phyloP scores from a whole-genome alignment of 768 basidiomycete genomes.

The Kwoniella newhampshirensis region DNA sequence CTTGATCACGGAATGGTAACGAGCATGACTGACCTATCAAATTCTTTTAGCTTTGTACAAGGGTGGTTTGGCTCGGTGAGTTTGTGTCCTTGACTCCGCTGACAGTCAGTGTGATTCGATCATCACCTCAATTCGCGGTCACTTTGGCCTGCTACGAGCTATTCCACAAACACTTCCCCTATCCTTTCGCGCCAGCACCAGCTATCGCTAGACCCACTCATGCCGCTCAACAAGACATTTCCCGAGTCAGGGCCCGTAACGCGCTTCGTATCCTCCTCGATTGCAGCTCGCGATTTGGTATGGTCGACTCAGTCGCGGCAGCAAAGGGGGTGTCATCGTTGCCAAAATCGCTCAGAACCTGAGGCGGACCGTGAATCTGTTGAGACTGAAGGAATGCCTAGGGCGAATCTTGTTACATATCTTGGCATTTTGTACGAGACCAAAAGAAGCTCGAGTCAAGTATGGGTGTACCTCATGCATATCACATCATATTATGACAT shows the following conservation, averaged over 20 bases:
- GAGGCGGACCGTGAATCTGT: no score
- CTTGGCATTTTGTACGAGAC: no score
- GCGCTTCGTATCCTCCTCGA: conserved; percentile 67
- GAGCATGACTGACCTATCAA: conserved; percentile 1
- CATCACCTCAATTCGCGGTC: conserved; percentile 75
- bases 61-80: conserved; percentile 40
- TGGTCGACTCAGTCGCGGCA: conserved; percentile 34
- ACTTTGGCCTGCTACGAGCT: conserved; percentile 43
- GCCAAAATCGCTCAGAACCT: conserved; percentile 32
- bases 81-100: neutral
- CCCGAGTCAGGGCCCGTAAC: conserved; percentile 86
- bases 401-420: no score
- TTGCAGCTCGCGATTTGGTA: conserved; percentile 48
- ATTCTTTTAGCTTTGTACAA: conserved; percentile 63
- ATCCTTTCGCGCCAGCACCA: conserved; percentile 69
- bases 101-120: conserved; percentile 31
- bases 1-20: neutral
- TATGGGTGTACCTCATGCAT: neutral
- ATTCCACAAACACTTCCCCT: conserved; percentile 55
- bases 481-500: neutral
- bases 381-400: no score
- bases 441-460: no score
- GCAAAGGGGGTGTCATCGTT: conserved; percentile 28
- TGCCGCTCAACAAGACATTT: conserved; percentile 79
- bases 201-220: conserved; percentile 62